Evolutionary conservation across 768 basidiomycete genomes (phyloP).

Genomic region (Terana coerulea): DNA sequence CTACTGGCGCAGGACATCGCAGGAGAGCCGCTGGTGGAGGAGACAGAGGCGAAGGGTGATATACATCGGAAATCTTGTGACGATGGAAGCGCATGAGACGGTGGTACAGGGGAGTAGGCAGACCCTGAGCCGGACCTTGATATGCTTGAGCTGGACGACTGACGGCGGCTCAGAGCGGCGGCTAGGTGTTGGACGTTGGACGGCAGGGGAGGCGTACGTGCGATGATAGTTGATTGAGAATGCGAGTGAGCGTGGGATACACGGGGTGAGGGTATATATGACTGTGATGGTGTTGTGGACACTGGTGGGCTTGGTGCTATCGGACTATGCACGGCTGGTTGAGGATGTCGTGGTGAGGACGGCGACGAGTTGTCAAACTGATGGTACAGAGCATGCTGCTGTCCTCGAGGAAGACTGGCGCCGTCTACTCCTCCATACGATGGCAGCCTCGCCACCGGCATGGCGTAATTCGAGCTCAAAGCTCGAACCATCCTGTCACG

Average conservation of each 20-base stretch:
- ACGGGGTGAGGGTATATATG: conserved; percentile 21
- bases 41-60: conserved; percentile 28
- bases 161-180: conserved; percentile 20
- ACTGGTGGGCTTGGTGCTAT: neutral
- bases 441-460: conserved; percentile 8
- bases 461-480: conserved; percentile 11
- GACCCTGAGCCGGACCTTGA: conserved; percentile 12
- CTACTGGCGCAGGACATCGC: conserved; percentile 57
- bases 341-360: neutral
- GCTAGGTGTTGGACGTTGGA: conserved; percentile 15
- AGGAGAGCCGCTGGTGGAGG: conserved; percentile 52
- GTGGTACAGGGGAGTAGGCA: neutral
- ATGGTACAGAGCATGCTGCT: neutral
- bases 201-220: conserved; percentile 38
- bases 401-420: neutral
- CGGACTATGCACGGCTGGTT: neutral
- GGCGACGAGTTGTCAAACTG: neutral
- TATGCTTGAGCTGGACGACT: conserved; percentile 17
- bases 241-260: conserved; percentile 44
- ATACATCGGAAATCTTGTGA: conserved; percentile 10
- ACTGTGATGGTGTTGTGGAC: conserved; percentile 12
- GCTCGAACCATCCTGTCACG: conserved; percentile 14
- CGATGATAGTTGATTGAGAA: conserved; percentile 47
- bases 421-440: conserved; percentile 6
- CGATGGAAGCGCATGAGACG: neutral